Percentiles rank a stretch among this genome's conserved stretches.
These are phyloP conservation scores for Phytophthora constricta DNA, from an alignment of 352 stramenopile species.

Conservation along the genomic window DNA sequence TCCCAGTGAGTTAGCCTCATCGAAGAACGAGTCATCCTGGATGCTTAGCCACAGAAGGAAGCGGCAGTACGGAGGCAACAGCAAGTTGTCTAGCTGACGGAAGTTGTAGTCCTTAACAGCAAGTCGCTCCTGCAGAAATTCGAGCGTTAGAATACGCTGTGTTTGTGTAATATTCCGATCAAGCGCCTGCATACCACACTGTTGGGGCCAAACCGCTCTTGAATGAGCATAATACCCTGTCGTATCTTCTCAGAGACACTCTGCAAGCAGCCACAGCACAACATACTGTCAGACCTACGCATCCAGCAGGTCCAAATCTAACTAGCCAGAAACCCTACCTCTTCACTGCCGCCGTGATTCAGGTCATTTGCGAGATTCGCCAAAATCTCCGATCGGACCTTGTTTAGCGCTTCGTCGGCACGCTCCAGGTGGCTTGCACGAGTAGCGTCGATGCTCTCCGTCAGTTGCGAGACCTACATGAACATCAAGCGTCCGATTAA, in stretches of 20 bases:
- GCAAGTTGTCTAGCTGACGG: slow-evolving; percentile 83
- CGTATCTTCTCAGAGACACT: slow-evolving; percentile 73
- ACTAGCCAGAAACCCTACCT: slow-evolving; percentile 36
- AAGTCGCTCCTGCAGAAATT: slow-evolving; percentile 66
- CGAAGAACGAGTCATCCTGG: slow-evolving; percentile 86
- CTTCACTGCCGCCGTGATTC: slow-evolving; percentile 59
- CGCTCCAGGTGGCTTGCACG: slow-evolving; percentile 78
- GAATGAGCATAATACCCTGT: slow-evolving; percentile 78
- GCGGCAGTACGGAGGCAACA: slow-evolving; percentile 88
- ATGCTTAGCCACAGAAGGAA: slow-evolving; percentile 91
- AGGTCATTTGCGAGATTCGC: slow-evolving; percentile 69
- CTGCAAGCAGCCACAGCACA: slow-evolving; percentile 36
- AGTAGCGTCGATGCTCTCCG: slow-evolving; percentile 85
- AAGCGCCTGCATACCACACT: slow-evolving; percentile 54
- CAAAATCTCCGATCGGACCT: slow-evolving; percentile 82
- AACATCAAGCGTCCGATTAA: not conserved
- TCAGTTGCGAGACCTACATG: slow-evolving; percentile 82
- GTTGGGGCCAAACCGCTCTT: slow-evolving; percentile 86
- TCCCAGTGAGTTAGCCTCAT: slow-evolving; percentile 60
- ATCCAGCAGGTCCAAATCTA: not conserved
- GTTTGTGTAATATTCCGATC: not conserved
- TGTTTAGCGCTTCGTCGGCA: slow-evolving; percentile 79
- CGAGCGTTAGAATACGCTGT: no score
- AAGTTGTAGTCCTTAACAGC: slow-evolving; percentile 92
- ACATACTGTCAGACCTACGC: not conserved